Evolutionary conservation across 441 rosid genomes (phyloP), one percentile per base, ranked within the genome.

Genomic region (Pelargonium myrrhifolium): DNA sequence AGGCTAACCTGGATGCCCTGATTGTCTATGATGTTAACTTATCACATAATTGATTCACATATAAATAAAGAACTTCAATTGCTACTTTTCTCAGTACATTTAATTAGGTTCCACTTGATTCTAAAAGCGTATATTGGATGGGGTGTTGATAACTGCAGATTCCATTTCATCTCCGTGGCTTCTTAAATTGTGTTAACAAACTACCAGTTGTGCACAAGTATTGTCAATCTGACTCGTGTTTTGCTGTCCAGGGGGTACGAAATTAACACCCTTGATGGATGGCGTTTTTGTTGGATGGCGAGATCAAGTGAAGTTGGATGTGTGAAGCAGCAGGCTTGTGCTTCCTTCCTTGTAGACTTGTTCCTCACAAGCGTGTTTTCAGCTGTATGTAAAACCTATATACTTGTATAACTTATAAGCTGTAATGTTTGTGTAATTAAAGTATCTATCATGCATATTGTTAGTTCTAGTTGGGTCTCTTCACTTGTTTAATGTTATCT

Each of bases 171-270:
- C 15, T 3, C 4, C 4, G 7, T 51, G 11, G 14, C 53, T 9
- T 62, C 1, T 22, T 53, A 1, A 28, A 28, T 26, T 22, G 9
- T 28, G 7, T 37, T 40, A 12, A 3, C 24, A 58, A 61, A 5
- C 15, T 0, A 39, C 65, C 35, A 21, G 9, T 22, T 59, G 28
- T 64, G 18, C 28, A 14, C 15, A 11, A 12, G 35, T 75, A 14
- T 28, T 28, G 20, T 28, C 18, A 20, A 35, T 63, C 59, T 56
- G 31, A 22, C 63, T 20, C 24, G 17, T 28, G 22, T 40, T 28
- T 45, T 24, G 8, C 22, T 37, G 55, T 53, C 74, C 75, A 76
- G 81, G 78, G 74, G n/a, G 67, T 74, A 10, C 62, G 62, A 72
- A 45, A 62, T 8, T 53, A 47, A 53, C 59, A 42, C 60, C 61